Conservation (phyloP, 164 flowering plant species). For the Vitis rotundifolia region DNA sequence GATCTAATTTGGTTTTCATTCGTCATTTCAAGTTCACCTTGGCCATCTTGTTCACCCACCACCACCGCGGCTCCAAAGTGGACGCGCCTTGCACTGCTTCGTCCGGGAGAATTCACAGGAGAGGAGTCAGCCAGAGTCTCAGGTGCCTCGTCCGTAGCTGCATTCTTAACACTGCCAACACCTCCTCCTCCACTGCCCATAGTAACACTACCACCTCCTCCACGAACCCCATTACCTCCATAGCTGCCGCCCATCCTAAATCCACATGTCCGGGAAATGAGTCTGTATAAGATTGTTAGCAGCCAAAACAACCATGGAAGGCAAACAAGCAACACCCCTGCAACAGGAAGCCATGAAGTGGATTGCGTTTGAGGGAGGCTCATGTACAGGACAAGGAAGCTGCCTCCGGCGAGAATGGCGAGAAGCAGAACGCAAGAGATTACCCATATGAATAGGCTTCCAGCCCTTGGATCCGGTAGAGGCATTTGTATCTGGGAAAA, state of each 20-base stretch:
- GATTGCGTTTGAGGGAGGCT: conserved; percentile 22
- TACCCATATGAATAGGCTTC: conserved; percentile 34
- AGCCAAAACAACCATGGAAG: conserved; percentile 58
- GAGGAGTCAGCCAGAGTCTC: neutral
- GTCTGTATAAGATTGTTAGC: conserved; percentile 31
- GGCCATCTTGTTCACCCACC: neutral
- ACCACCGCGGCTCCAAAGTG: conserved; percentile 11
- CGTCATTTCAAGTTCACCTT: neutral
- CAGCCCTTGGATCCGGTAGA: conserved; percentile 25
- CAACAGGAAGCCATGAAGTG: conserved; percentile 28
- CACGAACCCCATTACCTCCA: neutral
- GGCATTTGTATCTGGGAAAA: conserved; percentile 26
- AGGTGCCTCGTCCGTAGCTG: neutral
- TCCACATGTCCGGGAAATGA: conserved; percentile 21
- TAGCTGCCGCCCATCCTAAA: conserved; percentile 12
- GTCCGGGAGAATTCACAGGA: conserved; percentile 2
- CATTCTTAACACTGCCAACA: neutral
- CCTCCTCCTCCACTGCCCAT: conserved; percentile 5
- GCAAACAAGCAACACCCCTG: conserved; percentile 38
- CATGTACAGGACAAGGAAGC: conserved; percentile 30
- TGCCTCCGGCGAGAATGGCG: conserved; percentile 29
- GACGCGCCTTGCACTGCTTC: neutral
- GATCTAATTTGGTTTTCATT: neutral
- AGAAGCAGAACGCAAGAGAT: conserved; percentile 18
- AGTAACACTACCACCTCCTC: neutral